Evolutionary conservation across 2,329 filamentous ascomycete species (phyloP).

Genomic region (Pseudogymnoascus sp.): DNA sequence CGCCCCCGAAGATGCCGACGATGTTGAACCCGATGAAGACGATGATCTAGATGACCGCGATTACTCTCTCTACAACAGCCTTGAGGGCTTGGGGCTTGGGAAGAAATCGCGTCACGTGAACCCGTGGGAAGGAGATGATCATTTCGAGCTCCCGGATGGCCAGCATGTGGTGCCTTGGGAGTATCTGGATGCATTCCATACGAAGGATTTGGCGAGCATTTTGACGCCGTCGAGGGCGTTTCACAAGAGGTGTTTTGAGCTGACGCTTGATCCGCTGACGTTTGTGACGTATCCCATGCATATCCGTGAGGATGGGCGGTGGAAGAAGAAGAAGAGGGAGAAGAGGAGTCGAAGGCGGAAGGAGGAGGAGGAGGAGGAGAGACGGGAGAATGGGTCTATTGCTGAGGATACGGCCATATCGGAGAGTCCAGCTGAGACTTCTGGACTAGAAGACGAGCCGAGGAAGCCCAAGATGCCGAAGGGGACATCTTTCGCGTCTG

Average conservation of each 20-base stretch:
- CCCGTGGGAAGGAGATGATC: conserved; percentile 26
- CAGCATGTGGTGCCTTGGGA: conserved; percentile 60
- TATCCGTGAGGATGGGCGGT: conserved; percentile 67
- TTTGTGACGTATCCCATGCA: conserved; percentile 81
- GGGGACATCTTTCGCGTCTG: conserved; percentile 16
- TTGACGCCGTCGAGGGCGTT: conserved; percentile 67
- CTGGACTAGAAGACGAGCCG: background rate
- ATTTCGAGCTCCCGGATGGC: conserved; percentile 46
- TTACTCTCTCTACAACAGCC: conserved; percentile 19
- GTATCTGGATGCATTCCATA: conserved; percentile 62
- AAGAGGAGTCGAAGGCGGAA: conserved; percentile 28
- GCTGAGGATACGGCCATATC: conserved; percentile 13
- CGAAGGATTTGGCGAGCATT: conserved; percentile 72
- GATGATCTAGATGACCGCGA: conserved; percentile 27
- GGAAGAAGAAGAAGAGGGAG: conserved; percentile 55
- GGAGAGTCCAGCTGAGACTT: conserved; percentile 13
- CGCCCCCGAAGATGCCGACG: conserved; percentile 24
- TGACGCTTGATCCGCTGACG: conserved; percentile 69
- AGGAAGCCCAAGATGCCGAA: conserved; percentile 24
- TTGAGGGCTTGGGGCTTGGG: conserved; percentile 11
- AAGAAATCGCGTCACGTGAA: conserved; percentile 21
- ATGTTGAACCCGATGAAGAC: conserved; percentile 48
- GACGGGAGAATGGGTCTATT: conserved; percentile 14
- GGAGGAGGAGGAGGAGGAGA: conserved; percentile 29
- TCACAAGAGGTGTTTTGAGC: conserved; percentile 74